Conservation (phyloP, 169 alveolate species). For the Eimeria brunetti region DNA sequence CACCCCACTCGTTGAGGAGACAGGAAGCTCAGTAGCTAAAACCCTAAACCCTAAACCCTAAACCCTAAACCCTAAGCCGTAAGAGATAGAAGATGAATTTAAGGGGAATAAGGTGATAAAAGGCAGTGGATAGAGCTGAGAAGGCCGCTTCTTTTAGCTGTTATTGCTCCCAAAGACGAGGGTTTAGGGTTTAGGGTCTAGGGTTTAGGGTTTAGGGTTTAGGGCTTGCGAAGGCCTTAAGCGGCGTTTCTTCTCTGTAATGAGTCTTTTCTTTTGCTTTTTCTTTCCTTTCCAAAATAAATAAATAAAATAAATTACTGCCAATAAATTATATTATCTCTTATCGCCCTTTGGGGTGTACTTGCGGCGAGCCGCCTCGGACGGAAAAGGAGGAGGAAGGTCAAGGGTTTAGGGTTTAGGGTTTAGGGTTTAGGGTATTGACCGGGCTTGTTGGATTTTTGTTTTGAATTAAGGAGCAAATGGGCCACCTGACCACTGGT, state of each 20-base stretch:
- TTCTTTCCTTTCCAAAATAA: slow-evolving; percentile 40
- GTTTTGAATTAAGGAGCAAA: no score
- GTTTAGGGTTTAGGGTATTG: slow-evolving; percentile 5
- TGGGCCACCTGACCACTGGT: no score
- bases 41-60: not conserved
- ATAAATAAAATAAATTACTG: slow-evolving; percentile 42
- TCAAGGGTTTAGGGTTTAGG: slow-evolving; percentile 36
- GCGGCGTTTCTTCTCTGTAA: no score
- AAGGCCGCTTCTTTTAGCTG: not conserved
- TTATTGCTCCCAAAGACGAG: not conserved
- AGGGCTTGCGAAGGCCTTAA: no score
- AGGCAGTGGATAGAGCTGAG: not conserved
- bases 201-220: slow-evolving; percentile 39
- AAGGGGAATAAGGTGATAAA: no score
- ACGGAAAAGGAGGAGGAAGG: no score
- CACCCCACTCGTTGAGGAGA: not conserved
- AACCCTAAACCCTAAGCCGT: slow-evolving; percentile 1
- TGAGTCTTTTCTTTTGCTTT: slow-evolving; percentile 33
- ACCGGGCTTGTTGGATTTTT: no score
- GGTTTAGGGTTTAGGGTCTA: slow-evolving; percentile 13
- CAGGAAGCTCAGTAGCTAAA: no score
- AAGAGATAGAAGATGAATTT: no score
- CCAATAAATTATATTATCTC: not conserved
- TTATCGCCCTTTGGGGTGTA: not conserved
- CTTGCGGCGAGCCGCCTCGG: not conserved